Base-by-base conservation (phyloP, 331 rosid species). In the Cydonia oblonga region DNA sequence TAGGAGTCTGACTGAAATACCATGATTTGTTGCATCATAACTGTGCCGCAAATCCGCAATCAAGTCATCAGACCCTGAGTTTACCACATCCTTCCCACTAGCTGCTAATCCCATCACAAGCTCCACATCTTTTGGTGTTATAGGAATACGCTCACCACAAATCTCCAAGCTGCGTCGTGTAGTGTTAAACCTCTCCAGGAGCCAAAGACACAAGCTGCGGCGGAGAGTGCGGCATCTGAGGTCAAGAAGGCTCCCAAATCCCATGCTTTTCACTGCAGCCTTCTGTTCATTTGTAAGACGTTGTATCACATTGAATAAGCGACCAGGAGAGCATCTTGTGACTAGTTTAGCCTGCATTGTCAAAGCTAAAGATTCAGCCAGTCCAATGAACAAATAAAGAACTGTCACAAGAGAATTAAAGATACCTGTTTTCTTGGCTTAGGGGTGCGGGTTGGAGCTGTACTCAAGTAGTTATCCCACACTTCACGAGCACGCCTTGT, bases 351-450 rank as follows among this genome's bases (percentile, higher is more conserved):
- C 71, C 85, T 81, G 82, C 79, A 68, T 52, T 73, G 54, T n/a
- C 28, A 6, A 72, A 68, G 16, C 75, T 65, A 8, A 57, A 65
- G 75, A 69, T 77, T 68, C 40, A 53, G 32, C 64, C 23, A 25
- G 64, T 60, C 73, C 42, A 57, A 44, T 52, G 46, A 42, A 64
- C 26, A 49, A 49, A 42, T 19, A 29, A 69, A 38, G 29, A 64
- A 53, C 69, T 3, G 28, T 35, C 46, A 57, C 40, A 69, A 16
- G 53, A 32, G 56, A 44, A 26, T 26, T 25, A 15, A 49, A 58
- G 15, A 68, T 60, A 84, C 87, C 85, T 84, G 85, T 40, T 84
- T 80, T 76, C 81, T 64, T 57, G 88, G 85, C 76, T 81, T 84
- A 33, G 77, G 74, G 49, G 44, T 26, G 64, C 77, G 75, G 65